These are phyloP conservation scores for Sporothrix curviconia DNA, from an alignment of 2,329 filamentous ascomycete species.

Conservation along the genomic window DNA sequence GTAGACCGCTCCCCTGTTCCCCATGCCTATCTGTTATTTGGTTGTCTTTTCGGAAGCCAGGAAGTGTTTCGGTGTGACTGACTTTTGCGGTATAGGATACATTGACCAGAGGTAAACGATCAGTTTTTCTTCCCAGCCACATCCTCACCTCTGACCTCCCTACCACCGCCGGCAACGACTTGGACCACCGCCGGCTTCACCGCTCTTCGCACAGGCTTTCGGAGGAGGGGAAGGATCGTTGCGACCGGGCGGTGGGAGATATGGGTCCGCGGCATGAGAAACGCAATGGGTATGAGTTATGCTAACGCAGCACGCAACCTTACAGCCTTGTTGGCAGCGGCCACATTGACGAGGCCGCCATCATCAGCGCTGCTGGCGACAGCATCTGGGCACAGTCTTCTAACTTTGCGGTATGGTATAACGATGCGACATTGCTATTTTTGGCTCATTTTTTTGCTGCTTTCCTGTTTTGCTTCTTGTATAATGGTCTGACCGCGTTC, in stretches of 20 bases:
- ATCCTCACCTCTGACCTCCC: neutral
- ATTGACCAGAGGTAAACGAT: slow-evolving; percentile 19
- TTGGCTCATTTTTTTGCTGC: too few relatives aligned
- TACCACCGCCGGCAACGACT: too few relatives aligned
- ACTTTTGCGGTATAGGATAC: slow-evolving; percentile 10
- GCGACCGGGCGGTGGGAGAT: too few relatives aligned
- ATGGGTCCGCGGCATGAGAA: too few relatives aligned
- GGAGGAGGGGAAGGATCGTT: too few relatives aligned
- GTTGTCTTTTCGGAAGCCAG: neutral
- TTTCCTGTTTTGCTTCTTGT: too few relatives aligned
- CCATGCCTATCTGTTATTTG: neutral
- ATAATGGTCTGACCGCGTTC: too few relatives aligned
- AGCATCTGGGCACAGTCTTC: slow-evolving; percentile 68
- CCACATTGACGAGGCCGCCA: slow-evolving; percentile 76
- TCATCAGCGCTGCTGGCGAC: slow-evolving; percentile 74
- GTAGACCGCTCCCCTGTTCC: neutral
- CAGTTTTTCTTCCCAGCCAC: neutral
- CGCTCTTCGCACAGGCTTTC: too few relatives aligned
- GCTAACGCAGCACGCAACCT: slow-evolving; percentile 1
- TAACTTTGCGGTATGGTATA: slow-evolving; percentile 73
- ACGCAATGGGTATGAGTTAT: too few relatives aligned
- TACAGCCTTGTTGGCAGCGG: slow-evolving; percentile 70
- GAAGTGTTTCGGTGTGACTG: neutral
- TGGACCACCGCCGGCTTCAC: too few relatives aligned
- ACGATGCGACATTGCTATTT: too few relatives aligned